These are phyloP conservation scores for Saprolegnia diclina DNA, from an alignment of 352 stramenopile species.

Conservation along the genomic window DNA sequence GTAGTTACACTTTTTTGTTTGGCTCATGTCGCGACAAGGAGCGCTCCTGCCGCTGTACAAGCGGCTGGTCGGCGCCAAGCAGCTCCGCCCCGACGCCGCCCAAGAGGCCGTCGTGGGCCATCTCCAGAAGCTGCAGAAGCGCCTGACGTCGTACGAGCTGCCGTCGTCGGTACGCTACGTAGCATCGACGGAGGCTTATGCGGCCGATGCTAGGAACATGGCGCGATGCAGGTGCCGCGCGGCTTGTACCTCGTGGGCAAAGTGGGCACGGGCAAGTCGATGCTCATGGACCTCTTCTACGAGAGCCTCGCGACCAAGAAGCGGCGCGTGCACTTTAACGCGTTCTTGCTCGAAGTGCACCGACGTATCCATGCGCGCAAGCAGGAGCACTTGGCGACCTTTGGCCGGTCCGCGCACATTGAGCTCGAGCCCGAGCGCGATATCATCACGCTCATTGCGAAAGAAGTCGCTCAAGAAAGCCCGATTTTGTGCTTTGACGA, in stretches of 20 bases:
- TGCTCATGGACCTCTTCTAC: constrained; percentile 96
- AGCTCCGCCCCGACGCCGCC: constrained; percentile 13
- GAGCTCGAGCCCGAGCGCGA: constrained; percentile 64
- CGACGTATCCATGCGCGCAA: constrained; percentile 87
- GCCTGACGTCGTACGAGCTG: constrained; percentile 47
- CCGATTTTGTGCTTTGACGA: constrained; percentile 97
- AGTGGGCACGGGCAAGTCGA: constrained; percentile 95
- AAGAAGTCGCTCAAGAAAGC: constrained; percentile 79
- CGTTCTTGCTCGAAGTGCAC: constrained; percentile 96
- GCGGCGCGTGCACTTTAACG: constrained; percentile 94
- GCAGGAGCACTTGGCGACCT: constrained; percentile 65
- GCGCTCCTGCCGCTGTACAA: constrained; percentile 4
- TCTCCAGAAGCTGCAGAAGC: constrained; percentile 57
- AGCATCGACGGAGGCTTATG: neutral
- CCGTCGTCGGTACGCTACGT: constrained; percentile 31
- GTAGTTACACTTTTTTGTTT: neutral
- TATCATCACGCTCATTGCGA: constrained; percentile 71
- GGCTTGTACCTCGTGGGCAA: constrained; percentile 94
- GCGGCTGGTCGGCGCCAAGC: neutral
- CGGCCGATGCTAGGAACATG: constrained; percentile 4
- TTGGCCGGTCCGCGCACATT: constrained; percentile 84
- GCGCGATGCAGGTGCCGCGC: constrained; percentile 48
- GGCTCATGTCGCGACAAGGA: constrained; percentile 1
- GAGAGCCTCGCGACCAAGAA: constrained; percentile 61
- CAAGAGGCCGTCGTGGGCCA: constrained; percentile 22